phyloP scores from a whole-genome alignment of 345 rosid genomes.

The Nephelium lappaceum region DNA sequence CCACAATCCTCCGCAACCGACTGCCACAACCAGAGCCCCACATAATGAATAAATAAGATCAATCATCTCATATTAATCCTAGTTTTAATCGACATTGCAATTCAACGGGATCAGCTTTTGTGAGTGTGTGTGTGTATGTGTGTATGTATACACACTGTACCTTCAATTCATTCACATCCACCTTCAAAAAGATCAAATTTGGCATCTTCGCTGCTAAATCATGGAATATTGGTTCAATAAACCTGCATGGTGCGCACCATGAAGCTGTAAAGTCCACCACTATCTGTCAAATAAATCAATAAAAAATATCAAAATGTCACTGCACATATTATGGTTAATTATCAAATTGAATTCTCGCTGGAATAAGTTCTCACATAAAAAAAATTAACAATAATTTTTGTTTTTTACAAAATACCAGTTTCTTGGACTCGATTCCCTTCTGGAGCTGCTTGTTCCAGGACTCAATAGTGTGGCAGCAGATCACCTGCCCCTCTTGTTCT shows the following conservation, averaged over 20 bases:
- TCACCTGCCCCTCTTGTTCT: slow-evolving; percentile 53
- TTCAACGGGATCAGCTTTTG: no score
- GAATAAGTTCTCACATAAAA: background rate
- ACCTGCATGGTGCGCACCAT: slow-evolving; percentile 76
- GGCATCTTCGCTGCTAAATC: slow-evolving; percentile 62
- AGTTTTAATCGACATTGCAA: no score
- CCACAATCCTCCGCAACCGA: slow-evolving; percentile 34
- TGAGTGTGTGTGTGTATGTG: no score
- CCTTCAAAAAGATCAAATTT: slow-evolving; percentile 61
- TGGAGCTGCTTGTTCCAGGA: slow-evolving; percentile 47
- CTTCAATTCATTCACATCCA: slow-evolving; percentile 70
- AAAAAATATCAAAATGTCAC: no score
- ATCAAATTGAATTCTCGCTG: no score
- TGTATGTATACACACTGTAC: slow-evolving; percentile 19
- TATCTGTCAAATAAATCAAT: slow-evolving; percentile 32
- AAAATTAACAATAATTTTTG: background rate
- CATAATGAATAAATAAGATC: no score
- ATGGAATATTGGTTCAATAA: slow-evolving; percentile 60
- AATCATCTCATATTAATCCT: no score
- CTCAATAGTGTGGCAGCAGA: slow-evolving; percentile 51
- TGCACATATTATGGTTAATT: no score
- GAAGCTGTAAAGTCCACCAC: slow-evolving; percentile 75
- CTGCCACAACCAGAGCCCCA: slow-evolving; percentile 29
- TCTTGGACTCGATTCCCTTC: slow-evolving; percentile 46
- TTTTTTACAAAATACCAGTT: slow-evolving; percentile 42